A percentile compares a stretch with the other conserved stretches of the same genome.
Conservation (phyloP, 306 rosid genomes). For the Pterocarpus macrocarpus region DNA sequence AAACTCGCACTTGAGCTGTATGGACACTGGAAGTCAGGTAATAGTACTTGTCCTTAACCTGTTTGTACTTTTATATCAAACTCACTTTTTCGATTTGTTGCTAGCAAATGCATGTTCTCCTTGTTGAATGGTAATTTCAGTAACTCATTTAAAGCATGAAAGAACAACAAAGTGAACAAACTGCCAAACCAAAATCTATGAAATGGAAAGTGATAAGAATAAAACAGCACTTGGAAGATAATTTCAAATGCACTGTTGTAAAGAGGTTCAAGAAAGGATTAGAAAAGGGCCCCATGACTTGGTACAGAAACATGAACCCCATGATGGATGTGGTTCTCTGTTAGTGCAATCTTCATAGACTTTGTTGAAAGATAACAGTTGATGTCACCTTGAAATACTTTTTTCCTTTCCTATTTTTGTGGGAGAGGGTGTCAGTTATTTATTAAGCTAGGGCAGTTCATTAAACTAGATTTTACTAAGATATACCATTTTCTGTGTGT, state of each 20-base stretch:
- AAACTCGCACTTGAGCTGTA: slow-evolving; percentile 89
- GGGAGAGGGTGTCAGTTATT: neutral
- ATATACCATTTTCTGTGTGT: neutral
- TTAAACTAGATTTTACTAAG: neutral
- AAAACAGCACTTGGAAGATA: neutral
- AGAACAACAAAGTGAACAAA: slow-evolving; percentile 11
- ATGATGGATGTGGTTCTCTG: neutral
- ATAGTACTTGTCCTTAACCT: slow-evolving; percentile 37
- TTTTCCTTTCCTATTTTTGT: neutral
- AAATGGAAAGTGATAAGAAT: slow-evolving; percentile 37
- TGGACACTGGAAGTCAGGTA: slow-evolving; percentile 99
- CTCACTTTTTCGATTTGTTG: slow-evolving; percentile 30
- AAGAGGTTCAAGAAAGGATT: slow-evolving; percentile 8
- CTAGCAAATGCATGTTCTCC: slow-evolving; percentile 35
- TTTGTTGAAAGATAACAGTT: slow-evolving; percentile 8
- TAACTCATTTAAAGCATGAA: slow-evolving; percentile 23
- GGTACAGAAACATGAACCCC: slow-evolving; percentile 12
- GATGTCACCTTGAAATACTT: neutral
- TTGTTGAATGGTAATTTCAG: slow-evolving; percentile 23
- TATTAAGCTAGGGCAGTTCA: neutral
- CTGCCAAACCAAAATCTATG: slow-evolving; percentile 32
- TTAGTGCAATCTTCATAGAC: slow-evolving; percentile 11
- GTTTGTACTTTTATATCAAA: slow-evolving; percentile 27
- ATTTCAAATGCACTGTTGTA: neutral
- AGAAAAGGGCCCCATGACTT: neutral